phyloP scores from a whole-genome alignment of 2,329 filamentous ascomycete species.

The Blastomyces parvus region DNA sequence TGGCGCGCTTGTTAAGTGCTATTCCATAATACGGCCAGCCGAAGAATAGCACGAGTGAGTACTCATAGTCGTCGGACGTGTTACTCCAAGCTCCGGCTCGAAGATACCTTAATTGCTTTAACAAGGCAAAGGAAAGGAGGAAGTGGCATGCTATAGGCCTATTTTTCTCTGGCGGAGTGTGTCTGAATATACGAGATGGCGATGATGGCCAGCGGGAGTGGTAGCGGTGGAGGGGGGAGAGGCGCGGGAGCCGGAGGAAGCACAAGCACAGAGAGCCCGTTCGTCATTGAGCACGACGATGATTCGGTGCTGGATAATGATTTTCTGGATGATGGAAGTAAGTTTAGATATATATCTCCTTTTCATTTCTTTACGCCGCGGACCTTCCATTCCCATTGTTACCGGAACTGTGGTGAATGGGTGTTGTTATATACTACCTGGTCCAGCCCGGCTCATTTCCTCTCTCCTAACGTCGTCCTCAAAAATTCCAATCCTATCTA shows the following conservation, averaged over 20 bases:
- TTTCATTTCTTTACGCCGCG: not conserved
- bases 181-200: slow-evolving; percentile 16
- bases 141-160: not conserved
- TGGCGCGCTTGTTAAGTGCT: not conserved
- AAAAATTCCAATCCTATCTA: not conserved
- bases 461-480: not conserved
- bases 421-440: too few relatives aligned
- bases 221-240: slow-evolving; percentile 13
- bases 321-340: slow-evolving; percentile 64
- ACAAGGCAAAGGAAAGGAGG: not conserved
- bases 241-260: slow-evolving; percentile 13
- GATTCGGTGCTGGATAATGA: slow-evolving; percentile 58
- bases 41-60: not conserved
- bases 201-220: slow-evolving; percentile 26
- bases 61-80: not conserved
- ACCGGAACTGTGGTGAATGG: not conserved
- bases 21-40: not conserved
- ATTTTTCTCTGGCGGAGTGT: slow-evolving; percentile 1
- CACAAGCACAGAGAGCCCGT: slow-evolving; percentile 36
- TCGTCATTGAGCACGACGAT: slow-evolving; percentile 53
- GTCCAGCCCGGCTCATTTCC: not conserved
- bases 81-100: not conserved
- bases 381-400: not conserved
- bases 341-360: not conserved
- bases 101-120: not conserved